Base-by-base conservation (phyloP, 2,329 filamentous ascomycete species). In the Chaetomium strumarium region DNA sequence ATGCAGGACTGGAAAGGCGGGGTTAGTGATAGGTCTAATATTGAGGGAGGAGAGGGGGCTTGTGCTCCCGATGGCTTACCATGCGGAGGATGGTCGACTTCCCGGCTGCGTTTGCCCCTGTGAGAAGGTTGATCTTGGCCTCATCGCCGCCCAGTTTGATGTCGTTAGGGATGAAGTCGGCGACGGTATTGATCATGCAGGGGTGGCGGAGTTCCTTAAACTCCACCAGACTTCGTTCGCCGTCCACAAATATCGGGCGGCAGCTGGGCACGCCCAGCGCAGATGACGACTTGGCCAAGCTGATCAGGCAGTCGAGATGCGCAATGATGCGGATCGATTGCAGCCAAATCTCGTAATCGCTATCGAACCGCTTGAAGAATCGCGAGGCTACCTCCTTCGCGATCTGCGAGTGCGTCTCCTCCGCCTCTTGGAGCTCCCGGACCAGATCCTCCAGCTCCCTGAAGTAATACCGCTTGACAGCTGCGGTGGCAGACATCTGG, bases 11-110 rank as follows among this genome's bases (percentile, higher is more conserved):
- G 61, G 2, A 44, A 10, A 11, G 16, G 34, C 2, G 0, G 13
- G 13, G 41, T 41, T 31, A 29, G 60, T 69, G 63, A 70, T 47
- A 44, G 57, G 56, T 51, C 55, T 50, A 17, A 45, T 58, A 58
- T 49, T 55, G 47, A n/a, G 19, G n/a, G 20, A 19, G 44, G 19
- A 7, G 13, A 20, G 10, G n/a, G 6, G 10, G 11, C 24, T 24
- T 24, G 24, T 4, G 24, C 24, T 24, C 24, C 24, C 7, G 24
- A 24, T 24, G 43, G 68, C 80, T 71, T 74, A 88, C 86, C 93
- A 97, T 97, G 65, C 93, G 84, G 31, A 99, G 79, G 40, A 99
- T 83, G 1, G 93, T 99, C 1, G 93, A 97, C 72, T 99, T 99
- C 66, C 93, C 93, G 45, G 93, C 93, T 9, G 93, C 93, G 65